Base-by-base conservation (phyloP, 2,329 filamentous ascomycete genomes). In the Arthrinium phaeospermum region DNA sequence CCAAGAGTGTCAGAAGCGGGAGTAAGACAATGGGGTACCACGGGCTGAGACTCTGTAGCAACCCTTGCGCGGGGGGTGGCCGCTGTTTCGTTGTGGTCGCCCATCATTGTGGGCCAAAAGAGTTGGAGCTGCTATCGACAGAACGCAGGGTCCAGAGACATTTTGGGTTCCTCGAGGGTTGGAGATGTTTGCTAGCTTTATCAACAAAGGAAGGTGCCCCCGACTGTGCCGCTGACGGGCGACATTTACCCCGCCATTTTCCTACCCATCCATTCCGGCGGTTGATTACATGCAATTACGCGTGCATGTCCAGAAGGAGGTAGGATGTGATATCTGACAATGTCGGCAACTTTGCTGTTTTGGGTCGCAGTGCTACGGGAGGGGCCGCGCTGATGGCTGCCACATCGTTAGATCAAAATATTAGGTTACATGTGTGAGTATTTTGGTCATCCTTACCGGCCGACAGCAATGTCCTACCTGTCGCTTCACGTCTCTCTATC, bases 11-110 rank as follows among this genome's bases (percentile, higher is more conserved):
- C 7, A 68, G 41, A 27, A 68, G n/a, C 30, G 67, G 67, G 10
- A 68, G 41, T 14, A 68, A 27, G 45, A 47, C n/a, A 47, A 30
- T 6, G 44, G 67, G 22, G 22, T 68, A 68, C 41, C 45, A 68
- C n/a, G 67, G 45, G 30, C 14, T 47, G 67, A 68, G 67, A 19
- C 41, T 24, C 67, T 68, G 41, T 6, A 68, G n/a, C 44, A 68
- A 46, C 13, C 41, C 67, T 19, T 47, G 67, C 45, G 45, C 67
- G 8, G 46, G 67, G 67, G 14, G 14, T 14, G 12, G 12, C n/a
- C 16, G 37, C n/a, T 46, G 41, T 47, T 34, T 30, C 57, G 57
- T 64, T 64, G 4, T 41, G 3, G 57, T 19, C 57, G 22, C 19
- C 16, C 57, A 64, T 64, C 4, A 13, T 64, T 14, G 37, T 5